Evolutionary conservation across 257 asterid species (phyloP), one percentile per base, ranked within the genome.

Genomic region (Solanum gandarillasii): DNA sequence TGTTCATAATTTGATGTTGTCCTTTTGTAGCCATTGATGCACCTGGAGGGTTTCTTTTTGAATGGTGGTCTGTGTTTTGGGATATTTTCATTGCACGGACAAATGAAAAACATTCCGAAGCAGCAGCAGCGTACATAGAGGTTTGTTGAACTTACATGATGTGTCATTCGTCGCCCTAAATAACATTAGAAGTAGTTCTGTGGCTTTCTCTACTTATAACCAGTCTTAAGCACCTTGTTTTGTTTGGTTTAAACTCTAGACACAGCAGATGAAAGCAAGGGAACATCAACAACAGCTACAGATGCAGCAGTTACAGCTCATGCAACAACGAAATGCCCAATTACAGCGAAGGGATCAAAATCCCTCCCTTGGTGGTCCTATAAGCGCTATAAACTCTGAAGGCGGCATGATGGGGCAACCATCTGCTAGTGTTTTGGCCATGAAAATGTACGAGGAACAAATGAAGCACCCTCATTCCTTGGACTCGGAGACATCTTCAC

Each of bases 31-130:
- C 99, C 48, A 98, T 98, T 89, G 99, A 98, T 89, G 99, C 99
- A 16, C 99, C 99, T 35, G 99, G 99, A 88, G 99, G 99, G 78
- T 98, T 98, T 93, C 96, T 98, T 36, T 95, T 95, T 55, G 99
- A 98, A 83, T 97, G 99, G 99, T 97, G 99, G 99, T 97, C 99
- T 25, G 99, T 96, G 74, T 96, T 98, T 89, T 98, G 99, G 99
- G 99, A 98, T 90, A 98, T 98, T 86, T 98, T 95, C 92, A 98
- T 98, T 86, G 98, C 99, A 73, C 94, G 99, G 94, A 96, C 98
- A 76, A 98, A 98, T 60, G 99, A 93, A 90, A 98, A 98, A 93
- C 99, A 98, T 92, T 98, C 99, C 11, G 99, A 98, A 90, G 91
- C 99, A 89, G 99, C 99, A 89, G 99, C 99, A 55, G 96, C 99